A percentile compares a stretch with the other conserved stretches of the same genome.
phyloP scores from a whole-genome alignment of 352 stramenopile genomes.

The Globisporangium iwayamae region DNA sequence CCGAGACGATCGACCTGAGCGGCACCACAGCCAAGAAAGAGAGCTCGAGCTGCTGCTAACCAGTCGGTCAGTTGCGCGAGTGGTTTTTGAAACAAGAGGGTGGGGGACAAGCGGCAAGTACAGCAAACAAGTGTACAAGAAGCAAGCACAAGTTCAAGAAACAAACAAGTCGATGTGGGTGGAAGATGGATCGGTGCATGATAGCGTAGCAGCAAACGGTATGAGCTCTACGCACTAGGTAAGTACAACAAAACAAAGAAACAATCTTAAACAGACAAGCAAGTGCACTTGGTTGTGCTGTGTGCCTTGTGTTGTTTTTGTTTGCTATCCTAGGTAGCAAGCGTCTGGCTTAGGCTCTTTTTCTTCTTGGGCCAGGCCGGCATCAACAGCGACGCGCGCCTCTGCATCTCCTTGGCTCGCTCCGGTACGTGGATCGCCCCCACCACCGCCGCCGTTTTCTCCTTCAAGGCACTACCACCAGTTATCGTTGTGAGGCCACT shows the following conservation, averaged over 20 bases:
- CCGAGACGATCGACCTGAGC: conserved; percentile 84
- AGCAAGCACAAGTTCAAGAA: conserved; percentile 1
- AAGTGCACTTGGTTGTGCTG: background rate
- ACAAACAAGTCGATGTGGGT: conserved; percentile 4
- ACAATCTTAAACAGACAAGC: background rate
- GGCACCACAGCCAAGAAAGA: conserved; percentile 63
- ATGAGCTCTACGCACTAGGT: background rate
- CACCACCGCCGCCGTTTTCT: background rate
- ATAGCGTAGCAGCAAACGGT: background rate
- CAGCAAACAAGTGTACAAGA: background rate
- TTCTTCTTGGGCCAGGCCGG: background rate
- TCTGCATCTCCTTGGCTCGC: background rate
- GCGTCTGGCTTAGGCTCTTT: background rate
- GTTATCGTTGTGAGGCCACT: background rate
- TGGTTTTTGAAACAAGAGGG: background rate
- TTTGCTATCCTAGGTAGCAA: background rate
- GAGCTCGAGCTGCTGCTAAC: conserved; percentile 73
- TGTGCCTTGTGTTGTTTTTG: background rate
- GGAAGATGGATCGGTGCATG: background rate
- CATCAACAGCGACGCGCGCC: conserved; percentile 3
- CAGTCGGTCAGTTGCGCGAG: background rate
- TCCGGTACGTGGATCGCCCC: background rate
- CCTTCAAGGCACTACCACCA: background rate
- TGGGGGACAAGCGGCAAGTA: too few species aligned
- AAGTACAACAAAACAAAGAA: background rate